A percentile compares a stretch with the other conserved stretches of the same genome.
Evolutionary conservation across 495 filamentous ascomycete species (phyloP).

Genomic region (Pseudomonodictys pantanalensis): DNA sequence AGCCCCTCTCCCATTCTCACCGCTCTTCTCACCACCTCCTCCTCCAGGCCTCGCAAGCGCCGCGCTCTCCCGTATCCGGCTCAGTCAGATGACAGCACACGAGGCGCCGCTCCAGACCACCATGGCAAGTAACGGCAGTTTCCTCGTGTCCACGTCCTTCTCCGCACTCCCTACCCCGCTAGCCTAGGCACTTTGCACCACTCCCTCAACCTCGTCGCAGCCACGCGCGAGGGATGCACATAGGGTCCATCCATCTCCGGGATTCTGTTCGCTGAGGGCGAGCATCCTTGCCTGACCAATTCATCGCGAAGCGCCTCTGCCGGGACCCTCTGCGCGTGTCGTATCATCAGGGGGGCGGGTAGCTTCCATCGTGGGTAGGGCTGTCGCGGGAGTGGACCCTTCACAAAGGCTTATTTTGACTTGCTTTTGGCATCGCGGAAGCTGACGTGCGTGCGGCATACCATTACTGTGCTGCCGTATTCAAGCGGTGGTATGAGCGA

Average conservation of each 20-base stretch:
- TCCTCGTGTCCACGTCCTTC: background rate
- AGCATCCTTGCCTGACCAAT: constrained; percentile 8
- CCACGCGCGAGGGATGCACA: constrained; percentile 6
- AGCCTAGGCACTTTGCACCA: background rate
- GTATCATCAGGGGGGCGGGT: constrained; percentile 22
- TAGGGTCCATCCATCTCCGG: background rate
- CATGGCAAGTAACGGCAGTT: background rate
- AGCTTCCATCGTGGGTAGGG: background rate
- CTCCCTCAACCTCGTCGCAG: constrained; percentile 1
- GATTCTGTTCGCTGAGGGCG: constrained; percentile 10
- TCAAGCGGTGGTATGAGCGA: too few relatives aligned
- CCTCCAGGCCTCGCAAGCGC: background rate
- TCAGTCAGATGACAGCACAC: constrained; percentile 2
- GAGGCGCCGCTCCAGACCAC: background rate
- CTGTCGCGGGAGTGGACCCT: constrained; percentile 1
- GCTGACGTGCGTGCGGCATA: background rate
- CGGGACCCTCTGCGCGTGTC: constrained; percentile 15
- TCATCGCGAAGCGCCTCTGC: constrained; percentile 26
- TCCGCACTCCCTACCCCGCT: background rate
- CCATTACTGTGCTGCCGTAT: too few relatives aligned
- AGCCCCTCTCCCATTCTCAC: background rate
- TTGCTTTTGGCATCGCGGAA: constrained; percentile 8
- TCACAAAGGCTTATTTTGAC: constrained; percentile 25
- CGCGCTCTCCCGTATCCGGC: background rate
- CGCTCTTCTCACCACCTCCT: background rate